Base-by-base conservation (phyloP, 139 green algal species). In the Tetradesmus lagerheimii region DNA sequence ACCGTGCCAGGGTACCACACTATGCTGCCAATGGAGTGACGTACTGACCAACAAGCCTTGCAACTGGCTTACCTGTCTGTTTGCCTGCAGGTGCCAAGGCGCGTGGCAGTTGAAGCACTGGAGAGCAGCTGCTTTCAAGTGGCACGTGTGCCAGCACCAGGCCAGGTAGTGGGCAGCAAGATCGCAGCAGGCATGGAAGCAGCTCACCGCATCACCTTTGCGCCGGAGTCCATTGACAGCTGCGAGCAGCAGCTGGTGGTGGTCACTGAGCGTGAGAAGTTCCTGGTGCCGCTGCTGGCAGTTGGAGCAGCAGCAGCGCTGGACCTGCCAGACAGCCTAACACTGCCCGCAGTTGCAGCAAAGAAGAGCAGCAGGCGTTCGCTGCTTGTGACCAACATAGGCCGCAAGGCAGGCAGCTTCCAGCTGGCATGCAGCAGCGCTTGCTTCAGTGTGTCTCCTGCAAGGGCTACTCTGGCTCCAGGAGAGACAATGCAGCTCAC, bases 261-360 rank as follows among this genome's bases (percentile, higher is more conserved):
- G 23, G 94, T 80, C 64, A 98, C 96, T 1, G 96, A 98, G 86
- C 93, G 96, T 0, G 96, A 98, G 89, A 95, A 95, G 92, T 98
- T 97, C 81, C 34, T 97, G 16, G 95, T 98, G 47, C 96, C 95
- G 1, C 71, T 98, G 29, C 50, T 90, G 25, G 92, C 66, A 66
- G 53, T 85, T 4, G 94, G 95, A 18, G 91, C 90, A 23, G 81
- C 88, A 47, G 86, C 94, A 37, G 94, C 92, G 50, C 93, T 98
- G 38, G 94, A 98, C 86, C 90, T 98, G 34, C 96, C 96, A 20
- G 95, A 97, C 89, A 37, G 83, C 3, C 43, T 98, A 5, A 53
- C 93, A 5, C 96, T 97, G 64, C 87, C 89, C 39, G 31, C 83
- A 29, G 50, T 41, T n/a, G 85, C 95, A 35, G 88, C 79, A 25